Evolutionary conservation across 108 stramenopile species (phyloP).

Genomic region (Skeletonema menzelii): DNA sequence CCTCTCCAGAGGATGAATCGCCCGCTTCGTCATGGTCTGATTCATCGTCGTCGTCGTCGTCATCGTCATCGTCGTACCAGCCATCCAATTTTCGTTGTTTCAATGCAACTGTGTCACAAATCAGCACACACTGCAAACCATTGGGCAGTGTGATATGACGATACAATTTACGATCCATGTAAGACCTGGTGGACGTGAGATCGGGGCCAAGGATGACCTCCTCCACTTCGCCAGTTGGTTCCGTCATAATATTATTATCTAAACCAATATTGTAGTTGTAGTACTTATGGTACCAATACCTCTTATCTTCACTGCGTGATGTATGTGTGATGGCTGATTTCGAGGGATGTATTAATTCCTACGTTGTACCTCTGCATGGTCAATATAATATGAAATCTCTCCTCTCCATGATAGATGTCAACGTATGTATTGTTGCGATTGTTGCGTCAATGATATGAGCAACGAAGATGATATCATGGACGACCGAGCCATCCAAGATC

Average conservation of each 20-base stretch:
- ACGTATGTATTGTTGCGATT: too few relatives aligned
- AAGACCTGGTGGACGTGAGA: constrained; percentile 34
- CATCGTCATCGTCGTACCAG: constrained; percentile 39
- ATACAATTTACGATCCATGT: constrained; percentile 75
- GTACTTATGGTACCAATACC: too few relatives aligned
- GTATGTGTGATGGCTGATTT: too few relatives aligned
- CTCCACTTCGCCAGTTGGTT: background rate
- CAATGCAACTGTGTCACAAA: constrained; percentile 83
- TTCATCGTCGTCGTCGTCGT: constrained; percentile 39
- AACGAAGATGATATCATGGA: background rate
- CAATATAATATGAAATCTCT: too few relatives aligned
- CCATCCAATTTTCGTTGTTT: constrained; percentile 56
- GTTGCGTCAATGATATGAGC: too few relatives aligned
- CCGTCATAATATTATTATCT: background rate
- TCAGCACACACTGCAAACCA: constrained; percentile 76
- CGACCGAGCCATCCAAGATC: background rate
- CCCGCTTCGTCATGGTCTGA: constrained; percentile 22
- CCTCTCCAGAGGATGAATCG: constrained; percentile 21
- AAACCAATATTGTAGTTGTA: too few relatives aligned
- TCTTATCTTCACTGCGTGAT: too few relatives aligned
- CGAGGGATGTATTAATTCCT: too few relatives aligned
- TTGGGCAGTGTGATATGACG: constrained; percentile 84
- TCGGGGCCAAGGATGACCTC: constrained; percentile 33
- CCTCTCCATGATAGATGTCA: too few relatives aligned
- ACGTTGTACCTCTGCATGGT: too few relatives aligned